Evolutionary conservation across 2,329 filamentous ascomycete species (phyloP).

Genomic region (Cadophora sp.): DNA sequence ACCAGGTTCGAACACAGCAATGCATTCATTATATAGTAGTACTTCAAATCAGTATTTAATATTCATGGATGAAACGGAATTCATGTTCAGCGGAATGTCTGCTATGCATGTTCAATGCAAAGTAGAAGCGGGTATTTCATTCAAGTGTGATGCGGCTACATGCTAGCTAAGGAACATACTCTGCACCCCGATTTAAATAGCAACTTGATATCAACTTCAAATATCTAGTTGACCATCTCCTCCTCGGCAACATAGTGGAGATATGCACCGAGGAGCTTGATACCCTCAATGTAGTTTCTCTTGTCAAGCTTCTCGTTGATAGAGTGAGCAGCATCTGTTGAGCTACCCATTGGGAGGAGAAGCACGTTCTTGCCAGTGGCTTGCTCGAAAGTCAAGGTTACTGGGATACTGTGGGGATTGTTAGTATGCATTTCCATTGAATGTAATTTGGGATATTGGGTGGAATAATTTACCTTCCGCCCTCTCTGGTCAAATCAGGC

Average conservation of each 20-base stretch:
- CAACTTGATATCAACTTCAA: not conserved
- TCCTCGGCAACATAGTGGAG: constrained; percentile 96
- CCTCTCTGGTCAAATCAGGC: constrained; percentile 95
- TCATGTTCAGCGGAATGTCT: not conserved
- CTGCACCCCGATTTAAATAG: not conserved
- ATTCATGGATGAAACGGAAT: too few relatives aligned
- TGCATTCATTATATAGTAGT: not conserved
- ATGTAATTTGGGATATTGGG: not conserved
- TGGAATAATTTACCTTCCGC: constrained; percentile 74
- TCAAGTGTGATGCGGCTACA: not conserved
- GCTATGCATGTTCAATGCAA: not conserved
- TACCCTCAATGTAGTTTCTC: constrained; percentile 97
- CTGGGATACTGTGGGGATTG: constrained; percentile 73
- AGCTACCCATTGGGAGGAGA: constrained; percentile 94
- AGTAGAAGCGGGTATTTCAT: constrained; percentile 19
- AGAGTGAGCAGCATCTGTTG: constrained; percentile 93
- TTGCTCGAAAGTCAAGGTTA: constrained; percentile 96
- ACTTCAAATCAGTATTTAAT: not conserved
- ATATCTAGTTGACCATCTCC: constrained; percentile 55
- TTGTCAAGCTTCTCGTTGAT: constrained; percentile 99
- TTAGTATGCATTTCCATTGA: constrained; percentile 16
- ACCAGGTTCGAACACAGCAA: not conserved
- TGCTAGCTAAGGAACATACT: constrained; percentile 9
- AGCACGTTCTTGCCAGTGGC: constrained; percentile 98
- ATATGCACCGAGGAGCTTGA: constrained; percentile 93